Conservation (phyloP, 1,284 basidiomycete species). For the Fistulina hepatica region DNA sequence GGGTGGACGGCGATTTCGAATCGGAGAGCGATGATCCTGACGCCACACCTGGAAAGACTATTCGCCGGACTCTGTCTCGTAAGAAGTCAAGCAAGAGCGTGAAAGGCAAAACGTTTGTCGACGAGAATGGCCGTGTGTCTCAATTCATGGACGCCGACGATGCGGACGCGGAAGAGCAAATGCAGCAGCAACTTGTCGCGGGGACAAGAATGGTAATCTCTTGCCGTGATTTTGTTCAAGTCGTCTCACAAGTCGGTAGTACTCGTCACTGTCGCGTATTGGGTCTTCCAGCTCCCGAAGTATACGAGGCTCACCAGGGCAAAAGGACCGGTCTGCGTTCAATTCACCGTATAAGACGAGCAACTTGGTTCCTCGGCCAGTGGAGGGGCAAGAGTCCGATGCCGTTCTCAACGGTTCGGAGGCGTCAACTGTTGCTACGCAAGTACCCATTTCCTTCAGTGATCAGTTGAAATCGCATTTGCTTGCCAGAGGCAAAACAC, state of each 20-base stretch:
- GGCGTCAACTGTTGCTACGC: no score
- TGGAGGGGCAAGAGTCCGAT: no score
- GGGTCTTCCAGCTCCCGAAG: constrained; percentile 63
- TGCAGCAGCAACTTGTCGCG: constrained; percentile 70
- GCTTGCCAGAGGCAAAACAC: no score
- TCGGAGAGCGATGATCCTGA: constrained; percentile 35
- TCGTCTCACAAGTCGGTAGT: neutral
- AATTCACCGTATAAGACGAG: no score
- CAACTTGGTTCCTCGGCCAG: no score
- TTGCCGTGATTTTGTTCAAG: constrained; percentile 6
- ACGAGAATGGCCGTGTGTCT: constrained; percentile 49
- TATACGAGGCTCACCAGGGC: constrained; percentile 52
- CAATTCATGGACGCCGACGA: constrained; percentile 92
- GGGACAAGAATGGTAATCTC: constrained; percentile 57
- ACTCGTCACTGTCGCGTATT: constrained; percentile 33
- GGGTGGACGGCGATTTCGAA: constrained; percentile 31
- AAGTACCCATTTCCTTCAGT: no score
- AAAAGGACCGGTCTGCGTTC: constrained; percentile 28
- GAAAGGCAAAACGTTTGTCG: constrained; percentile 28
- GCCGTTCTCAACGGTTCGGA: no score
- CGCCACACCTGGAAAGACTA: constrained; percentile 39
- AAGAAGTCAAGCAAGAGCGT: constrained; percentile 25
- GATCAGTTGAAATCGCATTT: no score
- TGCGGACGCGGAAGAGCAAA: constrained; percentile 73
- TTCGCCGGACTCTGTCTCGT: constrained; percentile 26